A percentile compares a stretch with the other conserved stretches of the same genome.
These are phyloP conservation scores for Durusdinium trenchii DNA, from an alignment of 73 alveolate genomes.

Conservation along the genomic window DNA sequence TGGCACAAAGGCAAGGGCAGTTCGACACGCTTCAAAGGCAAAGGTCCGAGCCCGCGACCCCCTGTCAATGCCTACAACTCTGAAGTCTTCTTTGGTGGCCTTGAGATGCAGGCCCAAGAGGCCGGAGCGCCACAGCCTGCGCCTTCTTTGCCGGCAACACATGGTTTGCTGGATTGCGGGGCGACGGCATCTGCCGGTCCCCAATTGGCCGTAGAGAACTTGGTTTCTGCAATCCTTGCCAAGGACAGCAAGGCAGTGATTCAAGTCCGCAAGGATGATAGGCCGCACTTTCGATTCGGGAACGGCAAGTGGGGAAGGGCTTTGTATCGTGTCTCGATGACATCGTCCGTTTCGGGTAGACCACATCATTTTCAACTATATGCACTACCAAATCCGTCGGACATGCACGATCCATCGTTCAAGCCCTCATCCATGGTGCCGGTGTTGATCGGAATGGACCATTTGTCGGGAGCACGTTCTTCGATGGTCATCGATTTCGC, in stretches of 20 bases:
- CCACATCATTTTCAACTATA: not conserved
- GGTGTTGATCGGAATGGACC: not conserved
- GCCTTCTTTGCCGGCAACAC: too few species aligned
- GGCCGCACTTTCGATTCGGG: not conserved
- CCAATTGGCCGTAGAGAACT: too few species aligned
- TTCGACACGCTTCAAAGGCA: too few species aligned
- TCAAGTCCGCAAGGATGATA: too few species aligned
- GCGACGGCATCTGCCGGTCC: too few species aligned
- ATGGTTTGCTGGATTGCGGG: too few species aligned
- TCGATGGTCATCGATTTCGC: not conserved
- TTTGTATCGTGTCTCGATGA: not conserved
- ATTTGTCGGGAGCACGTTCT: not conserved
- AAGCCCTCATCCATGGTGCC: not conserved
- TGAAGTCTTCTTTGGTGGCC: not conserved
- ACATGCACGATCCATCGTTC: not conserved
- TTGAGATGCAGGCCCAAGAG: too few species aligned
- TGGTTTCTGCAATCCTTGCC: too few species aligned
- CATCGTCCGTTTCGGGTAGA: not conserved
- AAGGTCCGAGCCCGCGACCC: too few species aligned
- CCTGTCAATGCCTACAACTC: slow-evolving; percentile 27
- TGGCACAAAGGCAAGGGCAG: too few species aligned
- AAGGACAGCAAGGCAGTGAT: too few species aligned
- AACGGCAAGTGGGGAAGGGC: not conserved
- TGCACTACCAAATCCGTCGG: not conserved
- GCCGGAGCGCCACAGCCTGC: too few species aligned